phyloP scores from a whole-genome alignment of 257 asterid species.

The Lantana camara region DNA sequence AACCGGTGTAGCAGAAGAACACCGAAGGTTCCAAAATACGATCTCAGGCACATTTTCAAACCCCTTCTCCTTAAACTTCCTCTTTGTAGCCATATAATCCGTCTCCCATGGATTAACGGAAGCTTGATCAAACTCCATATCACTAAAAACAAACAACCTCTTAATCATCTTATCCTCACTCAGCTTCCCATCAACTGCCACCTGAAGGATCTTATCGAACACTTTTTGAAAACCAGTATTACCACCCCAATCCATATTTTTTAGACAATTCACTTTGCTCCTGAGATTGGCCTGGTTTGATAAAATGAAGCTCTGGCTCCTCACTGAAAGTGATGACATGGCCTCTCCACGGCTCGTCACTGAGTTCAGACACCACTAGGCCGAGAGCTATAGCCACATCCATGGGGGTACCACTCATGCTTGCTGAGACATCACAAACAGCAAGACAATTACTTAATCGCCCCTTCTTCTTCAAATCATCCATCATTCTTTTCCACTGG shows the following conservation, averaged over 20 bases:
- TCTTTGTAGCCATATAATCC: conserved; percentile 50
- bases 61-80: conserved; percentile 54
- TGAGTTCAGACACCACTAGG: conserved; percentile 48
- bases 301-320: conserved; percentile 41
- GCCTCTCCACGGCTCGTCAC: conserved; percentile 69
- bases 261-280: conserved; percentile 40
- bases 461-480: conserved; percentile 51
- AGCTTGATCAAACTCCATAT: conserved; percentile 61
- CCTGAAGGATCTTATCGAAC: conserved; percentile 47
- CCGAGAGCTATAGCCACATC: conserved; percentile 61
- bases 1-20: conserved; percentile 56
- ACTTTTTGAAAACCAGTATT: conserved; percentile 54
- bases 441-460: conserved; percentile 53
- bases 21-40: conserved; percentile 68
- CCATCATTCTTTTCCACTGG: conserved; percentile 64
- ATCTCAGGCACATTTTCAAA: conserved; percentile 51
- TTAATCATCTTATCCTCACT: conserved; percentile 47
- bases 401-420: conserved; percentile 57
- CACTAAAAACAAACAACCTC: conserved; percentile 56
- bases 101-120: conserved; percentile 51
- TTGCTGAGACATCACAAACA: conserved; percentile 56
- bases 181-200: conserved; percentile 39
- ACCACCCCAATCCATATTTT: conserved; percentile 40
- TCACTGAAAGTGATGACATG: conserved; percentile 52
- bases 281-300: conserved; percentile 40